Conservation (phyloP, 768 basidiomycete species). For the Mycena pura region DNA sequence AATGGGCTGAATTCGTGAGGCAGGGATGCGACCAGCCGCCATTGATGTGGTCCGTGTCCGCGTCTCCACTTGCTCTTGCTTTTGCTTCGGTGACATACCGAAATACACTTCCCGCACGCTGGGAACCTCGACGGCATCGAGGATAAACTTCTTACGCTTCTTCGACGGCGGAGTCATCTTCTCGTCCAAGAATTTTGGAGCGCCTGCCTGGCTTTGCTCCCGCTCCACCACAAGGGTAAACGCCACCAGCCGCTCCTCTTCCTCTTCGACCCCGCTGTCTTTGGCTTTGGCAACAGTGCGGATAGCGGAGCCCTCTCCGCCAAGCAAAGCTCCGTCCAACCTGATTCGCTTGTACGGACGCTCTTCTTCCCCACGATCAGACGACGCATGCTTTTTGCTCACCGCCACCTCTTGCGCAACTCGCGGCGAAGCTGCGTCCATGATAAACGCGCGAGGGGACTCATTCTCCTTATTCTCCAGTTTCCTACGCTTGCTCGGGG, state of each 20-base stretch:
- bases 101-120: constrained; percentile 34
- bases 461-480: constrained; percentile 66
- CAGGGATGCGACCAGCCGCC: constrained; percentile 4
- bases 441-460: constrained; percentile 46
- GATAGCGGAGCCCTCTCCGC: constrained; percentile 21
- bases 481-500: constrained; percentile 46
- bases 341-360: constrained; percentile 40
- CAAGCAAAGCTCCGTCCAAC: constrained; percentile 8
- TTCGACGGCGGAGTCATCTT: constrained; percentile 22
- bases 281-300: constrained; percentile 5
- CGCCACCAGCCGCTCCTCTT: constrained; percentile 26
- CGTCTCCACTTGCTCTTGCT: not conserved
- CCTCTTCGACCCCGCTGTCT: constrained; percentile 27
- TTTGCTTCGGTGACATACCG: constrained; percentile 2
- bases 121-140: constrained; percentile 62
- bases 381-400: constrained; percentile 53
- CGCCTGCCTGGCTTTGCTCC: not conserved
- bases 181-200: constrained; percentile 23
- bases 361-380: constrained; percentile 40
- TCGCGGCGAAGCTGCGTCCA: constrained; percentile 48
- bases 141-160: constrained; percentile 57
- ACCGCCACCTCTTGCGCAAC: constrained; percentile 22
- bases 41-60: constrained; percentile 23
- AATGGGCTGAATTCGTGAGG: not conserved
- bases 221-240: constrained; percentile 20